phyloP scores from a whole-genome alignment of 805 yeast genomes.

The Yarrowia keelungensis region DNA sequence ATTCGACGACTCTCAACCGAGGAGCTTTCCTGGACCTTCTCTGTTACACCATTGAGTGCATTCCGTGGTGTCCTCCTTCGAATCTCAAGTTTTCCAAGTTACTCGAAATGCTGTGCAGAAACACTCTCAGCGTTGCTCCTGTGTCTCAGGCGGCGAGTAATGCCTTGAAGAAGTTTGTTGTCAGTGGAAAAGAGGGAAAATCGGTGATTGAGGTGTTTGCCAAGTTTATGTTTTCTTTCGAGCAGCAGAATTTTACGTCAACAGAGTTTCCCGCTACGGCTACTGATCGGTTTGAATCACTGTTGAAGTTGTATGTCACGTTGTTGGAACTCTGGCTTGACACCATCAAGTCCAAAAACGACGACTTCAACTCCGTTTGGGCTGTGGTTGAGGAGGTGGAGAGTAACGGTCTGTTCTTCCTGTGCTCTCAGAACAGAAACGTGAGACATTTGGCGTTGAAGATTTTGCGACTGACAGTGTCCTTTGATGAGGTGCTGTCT shows the following conservation, averaged over 20 bases:
- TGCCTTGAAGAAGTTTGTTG: conserved; percentile 65
- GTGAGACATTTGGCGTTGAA: conserved; percentile 78
- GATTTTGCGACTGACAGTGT: conserved; percentile 78
- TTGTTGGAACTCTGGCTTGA: conserved; percentile 79
- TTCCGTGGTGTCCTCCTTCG: conserved; percentile 71
- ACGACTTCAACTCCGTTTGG: conserved; percentile 63
- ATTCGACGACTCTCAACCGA: conserved; percentile 45
- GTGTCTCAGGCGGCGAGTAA: conserved; percentile 69
- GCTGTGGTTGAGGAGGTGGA: conserved; percentile 93
- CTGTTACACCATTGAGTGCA: conserved; percentile 69
- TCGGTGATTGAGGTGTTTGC: conserved; percentile 76
- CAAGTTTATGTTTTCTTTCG: conserved; percentile 77
- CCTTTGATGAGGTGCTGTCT: conserved; percentile 62
- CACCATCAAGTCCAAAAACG: conserved; percentile 41
- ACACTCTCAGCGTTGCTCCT: conserved; percentile 65
- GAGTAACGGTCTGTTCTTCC: conserved; percentile 90
- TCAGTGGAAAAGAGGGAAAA: conserved; percentile 72
- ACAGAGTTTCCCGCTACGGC: conserved; percentile 65
- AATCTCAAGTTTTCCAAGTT: conserved; percentile 65
- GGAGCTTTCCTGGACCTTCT: conserved; percentile 64
- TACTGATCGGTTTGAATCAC: conserved; percentile 64
- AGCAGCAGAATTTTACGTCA: conserved; percentile 59
- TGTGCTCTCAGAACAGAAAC: conserved; percentile 84
- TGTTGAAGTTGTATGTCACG: conserved; percentile 75
- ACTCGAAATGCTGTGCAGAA: conserved; percentile 78